Evolutionary conservation across 352 stramenopile species (phyloP).

Genomic region (Globisporangium takayamanum): DNA sequence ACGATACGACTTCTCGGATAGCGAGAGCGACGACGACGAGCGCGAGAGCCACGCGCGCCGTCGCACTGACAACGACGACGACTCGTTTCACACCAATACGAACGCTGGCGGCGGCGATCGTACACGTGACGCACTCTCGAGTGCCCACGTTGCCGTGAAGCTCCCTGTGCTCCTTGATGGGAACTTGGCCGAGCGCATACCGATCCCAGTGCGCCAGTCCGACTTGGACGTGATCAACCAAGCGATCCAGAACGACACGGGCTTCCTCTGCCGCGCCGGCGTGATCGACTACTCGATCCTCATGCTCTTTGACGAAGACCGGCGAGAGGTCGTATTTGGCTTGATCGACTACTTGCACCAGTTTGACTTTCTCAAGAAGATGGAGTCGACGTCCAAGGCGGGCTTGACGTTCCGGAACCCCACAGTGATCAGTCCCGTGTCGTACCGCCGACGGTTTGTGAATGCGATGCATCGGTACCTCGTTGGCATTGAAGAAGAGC

Average conservation of each 20-base stretch:
- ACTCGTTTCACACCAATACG: slow-evolving; percentile 19
- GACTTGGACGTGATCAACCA: slow-evolving; percentile 56
- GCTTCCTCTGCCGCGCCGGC: slow-evolving; percentile 60
- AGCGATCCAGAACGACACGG: slow-evolving; percentile 74
- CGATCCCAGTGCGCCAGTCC: slow-evolving; percentile 59
- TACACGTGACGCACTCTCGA: slow-evolving; percentile 12
- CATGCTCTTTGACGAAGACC: slow-evolving; percentile 77
- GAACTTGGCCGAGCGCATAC: slow-evolving; percentile 75
- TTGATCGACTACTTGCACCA: slow-evolving; percentile 87
- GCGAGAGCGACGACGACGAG: slow-evolving; percentile 22
- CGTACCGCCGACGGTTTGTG: slow-evolving; percentile 74
- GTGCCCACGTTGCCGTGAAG: slow-evolving; percentile 36
- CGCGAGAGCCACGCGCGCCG: slow-evolving; percentile 1
- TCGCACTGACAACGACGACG: slow-evolving; percentile 6
- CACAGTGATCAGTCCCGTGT: slow-evolving; percentile 77
- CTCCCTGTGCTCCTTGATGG: slow-evolving; percentile 75
- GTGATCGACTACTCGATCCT: slow-evolving; percentile 87
- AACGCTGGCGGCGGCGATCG: slow-evolving; percentile 2
- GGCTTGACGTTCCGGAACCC: slow-evolving; percentile 78
- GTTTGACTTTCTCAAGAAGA: slow-evolving; percentile 87
- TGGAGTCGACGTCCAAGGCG: slow-evolving; percentile 85
- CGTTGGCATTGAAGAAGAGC: slow-evolving; percentile 67
- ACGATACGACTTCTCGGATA: slow-evolving; percentile 45
- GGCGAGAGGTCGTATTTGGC: slow-evolving; percentile 61
- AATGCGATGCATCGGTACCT: slow-evolving; percentile 82